Base-by-base conservation (phyloP, 345 rosid species). In the Noccaea bulbosa region DNA sequence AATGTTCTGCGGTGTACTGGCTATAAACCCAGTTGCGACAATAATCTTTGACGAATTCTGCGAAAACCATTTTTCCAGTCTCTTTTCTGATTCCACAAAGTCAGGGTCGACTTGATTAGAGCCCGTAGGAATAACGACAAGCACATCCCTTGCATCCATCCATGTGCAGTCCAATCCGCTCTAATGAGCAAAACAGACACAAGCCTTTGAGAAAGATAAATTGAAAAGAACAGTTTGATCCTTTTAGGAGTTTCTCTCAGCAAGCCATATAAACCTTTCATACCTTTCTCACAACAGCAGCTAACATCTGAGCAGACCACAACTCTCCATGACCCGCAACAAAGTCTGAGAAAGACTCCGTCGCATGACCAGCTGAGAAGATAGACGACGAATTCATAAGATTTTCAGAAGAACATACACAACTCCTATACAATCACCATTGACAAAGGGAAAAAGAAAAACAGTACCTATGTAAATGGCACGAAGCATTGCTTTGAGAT, bases 91-190 rank as follows among this genome's bases (percentile, higher is more conserved):
- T 73, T 84, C 92, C 17, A 17, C 32, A 58, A 89, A 88, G 84
- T 91, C 96, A 44, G 98, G 99, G 83, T 94, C 99, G 6, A 88
- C 98, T 84, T 89, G 96, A 80, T 85, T 82, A 71, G 97, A 73
- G 79, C 87, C 83, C 4, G 85, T 85, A 60, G 95, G 97, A 84
- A 69, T 88, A 52, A 94, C 97, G 62, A 91, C 81, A 62, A 94
- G 86, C 16, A 94, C 93, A 41, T 91, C 95, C 81, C 97, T 91
- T 44, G 99, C 88, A 79, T 94, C 97, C 99, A 94, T 91, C 99
- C 99, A 94, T 34, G 54, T 69, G 79, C 93, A 88, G 73, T 91
- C 87, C 37, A 81, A 53, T 38, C 93, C 96, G 7, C 70, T 85
- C 98, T 93, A 83, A 83, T 56, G 59, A 64, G 77, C 69, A 72